Base-by-base conservation (phyloP, 2,329 filamentous ascomycete species). In the Aspergillus versicolor region DNA sequence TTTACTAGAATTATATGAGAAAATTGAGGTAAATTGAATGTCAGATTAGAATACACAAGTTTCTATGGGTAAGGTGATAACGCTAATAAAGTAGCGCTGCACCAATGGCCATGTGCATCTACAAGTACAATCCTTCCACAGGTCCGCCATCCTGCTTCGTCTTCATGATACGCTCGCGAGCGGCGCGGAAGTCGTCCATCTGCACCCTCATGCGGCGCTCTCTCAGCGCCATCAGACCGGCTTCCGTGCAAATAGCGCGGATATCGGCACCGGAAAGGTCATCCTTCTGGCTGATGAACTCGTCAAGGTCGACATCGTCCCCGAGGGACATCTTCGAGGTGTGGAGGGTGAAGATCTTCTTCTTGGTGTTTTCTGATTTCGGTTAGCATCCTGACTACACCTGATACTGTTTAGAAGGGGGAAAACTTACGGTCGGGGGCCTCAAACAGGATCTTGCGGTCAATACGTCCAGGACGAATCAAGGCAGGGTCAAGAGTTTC, bases 101-200 rank as follows among this genome's bases (percentile, higher is more conserved):
- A 40, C 46, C 48, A 37, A 56, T 9, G 54, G 42, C 51, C 22
- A 45, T 54, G 50, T 60, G 52, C 56, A 58, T 59, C 72, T 97
- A 99, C 89, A 99, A 87, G 81, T 99, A 99, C 84, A 99, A 79
- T 67, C 94, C 94, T 80, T 99, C 94, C 48, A 73, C 67, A 0
- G 95, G 94, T 79, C 97, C 95, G 66, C 93, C 93, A 81, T 99
- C 94, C 71, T 89, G 94, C 88, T 99, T 99, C 49, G 95, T 99
- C 81, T 96, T 95, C 75, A 99, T 83, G 61, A 99, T 95, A 64
- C 91, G 88, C 79, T 99, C 94, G 67, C 93, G 85, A 22, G 94
- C 94, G 56, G 91, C 84, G 55, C 94, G 83, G 83, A 99, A 99
- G 77, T 99, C 94, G 7, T 92, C 91, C 94, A 99, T 99, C 77